These are phyloP conservation scores for Pseudonectria foliicola DNA, from an alignment of 2,329 filamentous ascomycete genomes.

Conservation along the genomic window DNA sequence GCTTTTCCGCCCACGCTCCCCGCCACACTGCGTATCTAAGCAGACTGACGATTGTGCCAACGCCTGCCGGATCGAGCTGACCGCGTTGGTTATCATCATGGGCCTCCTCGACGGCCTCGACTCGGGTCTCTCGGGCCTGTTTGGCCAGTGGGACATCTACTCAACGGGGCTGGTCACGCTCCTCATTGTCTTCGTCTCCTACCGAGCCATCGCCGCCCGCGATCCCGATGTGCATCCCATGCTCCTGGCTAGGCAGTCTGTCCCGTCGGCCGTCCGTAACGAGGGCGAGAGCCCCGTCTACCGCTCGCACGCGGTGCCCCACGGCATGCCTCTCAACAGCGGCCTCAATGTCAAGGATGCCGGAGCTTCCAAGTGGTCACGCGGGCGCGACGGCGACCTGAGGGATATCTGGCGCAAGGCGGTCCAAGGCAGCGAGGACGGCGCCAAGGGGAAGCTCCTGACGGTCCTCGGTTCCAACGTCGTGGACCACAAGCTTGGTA, in stretches of 20 bases:
- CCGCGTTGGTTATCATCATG: constrained; percentile 25
- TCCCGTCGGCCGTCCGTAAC: constrained; percentile 70
- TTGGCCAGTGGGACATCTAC: constrained; percentile 76
- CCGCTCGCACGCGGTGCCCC: constrained; percentile 74
- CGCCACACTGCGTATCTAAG: no score
- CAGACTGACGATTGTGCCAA: background rate
- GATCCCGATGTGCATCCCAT: constrained; percentile 92
- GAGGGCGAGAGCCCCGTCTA: constrained; percentile 81
- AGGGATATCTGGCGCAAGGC: constrained; percentile 83
- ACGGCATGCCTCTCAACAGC: constrained; percentile 71
- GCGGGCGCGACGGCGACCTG: constrained; percentile 80
- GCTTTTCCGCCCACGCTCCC: no score
- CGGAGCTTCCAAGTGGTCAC: constrained; percentile 73
- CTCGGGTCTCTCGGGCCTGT: constrained; percentile 57
- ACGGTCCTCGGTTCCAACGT: constrained; percentile 73
- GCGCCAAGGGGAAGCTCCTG: constrained; percentile 63
- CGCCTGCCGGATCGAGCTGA: background rate
- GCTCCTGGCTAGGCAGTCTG: constrained; percentile 77
- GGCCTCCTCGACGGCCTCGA: constrained; percentile 58
- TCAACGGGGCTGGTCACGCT: constrained; percentile 62
- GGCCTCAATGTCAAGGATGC: constrained; percentile 78
- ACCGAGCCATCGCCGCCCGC: constrained; percentile 60
- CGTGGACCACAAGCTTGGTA: constrained; percentile 62
- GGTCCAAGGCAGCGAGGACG: constrained; percentile 56
- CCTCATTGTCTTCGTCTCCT: constrained; percentile 61